A percentile compares a stretch with the other conserved stretches of the same genome.
Conservation (phyloP, 495 filamentous ascomycete species). For the Recurvomyces mirabilis region DNA sequence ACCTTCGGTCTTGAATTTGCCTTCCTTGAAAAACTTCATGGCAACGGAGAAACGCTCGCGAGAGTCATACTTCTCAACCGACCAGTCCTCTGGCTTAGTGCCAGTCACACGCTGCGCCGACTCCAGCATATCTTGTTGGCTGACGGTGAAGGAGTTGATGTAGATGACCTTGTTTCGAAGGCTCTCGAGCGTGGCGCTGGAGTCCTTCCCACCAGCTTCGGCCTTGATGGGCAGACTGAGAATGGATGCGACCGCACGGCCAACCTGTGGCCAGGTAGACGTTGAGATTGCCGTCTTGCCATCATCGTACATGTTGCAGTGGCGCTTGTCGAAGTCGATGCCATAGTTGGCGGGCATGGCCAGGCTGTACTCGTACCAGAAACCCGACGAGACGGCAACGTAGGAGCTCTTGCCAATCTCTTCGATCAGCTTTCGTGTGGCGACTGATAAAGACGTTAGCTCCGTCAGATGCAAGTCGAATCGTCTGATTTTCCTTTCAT, state of each 20-base stretch:
- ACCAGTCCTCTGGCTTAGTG: conserved; percentile 45
- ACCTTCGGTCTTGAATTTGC: conserved; percentile 25
- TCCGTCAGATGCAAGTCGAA: no score
- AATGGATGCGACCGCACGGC: conserved; percentile 32
- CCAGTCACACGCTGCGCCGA: conserved; percentile 41
- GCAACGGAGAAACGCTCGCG: conserved; percentile 37
- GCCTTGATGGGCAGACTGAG: conserved; percentile 20
- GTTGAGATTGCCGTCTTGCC: conserved; percentile 19
- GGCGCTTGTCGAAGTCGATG: conserved; percentile 39
- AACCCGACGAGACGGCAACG: conserved; percentile 25
- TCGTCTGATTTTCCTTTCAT: neutral
- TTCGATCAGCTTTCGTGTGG: conserved; percentile 29
- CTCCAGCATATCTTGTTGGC: conserved; percentile 40
- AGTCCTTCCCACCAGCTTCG: conserved; percentile 33
- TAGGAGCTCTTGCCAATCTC: neutral
- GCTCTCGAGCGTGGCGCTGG: neutral
- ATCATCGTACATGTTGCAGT: conserved; percentile 20
- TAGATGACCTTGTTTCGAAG: conserved; percentile 20
- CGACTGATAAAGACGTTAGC: neutral
- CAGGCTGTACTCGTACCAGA: conserved; percentile 47
- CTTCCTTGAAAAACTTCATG: conserved; percentile 34
- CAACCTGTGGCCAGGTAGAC: conserved; percentile 36
- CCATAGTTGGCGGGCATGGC: conserved; percentile 31
- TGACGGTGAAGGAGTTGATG: conserved; percentile 34
- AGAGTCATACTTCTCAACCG: conserved; percentile 33